Evolutionary conservation across 1,139 yeast genomes (phyloP).

Genomic region (Suhomyces anneliseae): DNA sequence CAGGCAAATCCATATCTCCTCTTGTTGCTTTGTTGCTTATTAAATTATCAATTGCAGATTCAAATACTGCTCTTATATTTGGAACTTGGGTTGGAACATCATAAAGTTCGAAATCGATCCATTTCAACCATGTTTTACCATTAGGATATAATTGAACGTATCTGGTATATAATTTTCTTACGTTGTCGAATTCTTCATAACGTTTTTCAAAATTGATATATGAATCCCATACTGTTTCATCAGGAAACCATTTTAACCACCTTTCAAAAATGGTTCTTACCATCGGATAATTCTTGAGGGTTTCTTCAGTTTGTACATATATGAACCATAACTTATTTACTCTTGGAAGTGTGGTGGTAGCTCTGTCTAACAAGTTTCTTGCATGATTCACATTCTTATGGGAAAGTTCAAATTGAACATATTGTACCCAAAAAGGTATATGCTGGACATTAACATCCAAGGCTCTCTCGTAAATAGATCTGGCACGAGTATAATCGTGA

Average conservation of each 20-base stretch:
- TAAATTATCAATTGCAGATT: constrained; percentile 59
- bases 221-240: constrained; percentile 68
- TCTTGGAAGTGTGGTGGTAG: constrained; percentile 70
- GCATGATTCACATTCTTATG: constrained; percentile 83
- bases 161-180: constrained; percentile 55
- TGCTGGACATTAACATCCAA: constrained; percentile 70
- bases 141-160: constrained; percentile 56
- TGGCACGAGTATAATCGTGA: constrained; percentile 69
- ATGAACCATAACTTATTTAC: constrained; percentile 86
- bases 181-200: constrained; percentile 58
- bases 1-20: constrained; percentile 22
- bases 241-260: constrained; percentile 81
- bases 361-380: constrained; percentile 77
- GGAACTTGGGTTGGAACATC: constrained; percentile 21
- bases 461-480: constrained; percentile 89
- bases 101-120: constrained; percentile 37
- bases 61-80: constrained; percentile 62
- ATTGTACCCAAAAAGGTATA: constrained; percentile 84
- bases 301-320: constrained; percentile 80
- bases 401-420: constrained; percentile 75
- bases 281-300: constrained; percentile 61
- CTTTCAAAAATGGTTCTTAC: constrained; percentile 69
- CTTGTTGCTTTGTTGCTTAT: constrained; percentile 24
- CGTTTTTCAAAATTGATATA: constrained; percentile 72
- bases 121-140: constrained; percentile 60